phyloP scores from a whole-genome alignment of 129 eudicot species.

The Pittosporum tobira region DNA sequence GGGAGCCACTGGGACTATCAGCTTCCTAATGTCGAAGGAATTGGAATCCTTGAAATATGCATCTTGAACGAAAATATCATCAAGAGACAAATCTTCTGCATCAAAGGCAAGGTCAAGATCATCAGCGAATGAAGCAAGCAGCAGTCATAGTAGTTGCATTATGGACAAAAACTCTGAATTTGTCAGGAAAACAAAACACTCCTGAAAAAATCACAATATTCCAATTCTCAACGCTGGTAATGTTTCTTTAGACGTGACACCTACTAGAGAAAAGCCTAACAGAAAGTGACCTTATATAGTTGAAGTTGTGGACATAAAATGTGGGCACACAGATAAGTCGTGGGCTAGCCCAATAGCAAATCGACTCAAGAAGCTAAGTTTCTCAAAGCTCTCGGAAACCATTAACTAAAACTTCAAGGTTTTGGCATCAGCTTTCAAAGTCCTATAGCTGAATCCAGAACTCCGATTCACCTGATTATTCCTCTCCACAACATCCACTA shows the following conservation, averaged over 20 bases:
- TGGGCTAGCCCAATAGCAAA: conserved; percentile 45
- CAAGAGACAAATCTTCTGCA: conserved; percentile 16
- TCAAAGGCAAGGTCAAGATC: conserved; percentile 26
- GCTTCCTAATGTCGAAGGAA: conserved; percentile 76
- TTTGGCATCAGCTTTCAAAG: conserved; percentile 34
- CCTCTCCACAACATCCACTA: conserved; percentile 42
- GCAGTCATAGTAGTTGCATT: conserved; percentile 25
- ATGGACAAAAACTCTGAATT: conserved; percentile 17
- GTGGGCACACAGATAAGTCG: conserved; percentile 58
- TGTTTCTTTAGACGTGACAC: conserved; percentile 43
- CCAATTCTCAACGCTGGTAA: conserved; percentile 46
- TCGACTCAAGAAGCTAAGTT: conserved; percentile 69
- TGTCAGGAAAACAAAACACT: conserved; percentile 29
- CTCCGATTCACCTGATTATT: conserved; percentile 23
- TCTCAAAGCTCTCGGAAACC: conserved; percentile 75
- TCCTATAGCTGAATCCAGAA: conserved; percentile 37
- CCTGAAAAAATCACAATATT: conserved; percentile 27
- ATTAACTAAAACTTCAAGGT: conserved; percentile 22
- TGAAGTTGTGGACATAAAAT: conserved; percentile 76
- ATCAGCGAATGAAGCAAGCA: conserved; percentile 55
- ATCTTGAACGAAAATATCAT: conserved; percentile 20
- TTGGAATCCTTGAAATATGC: conserved; percentile 36
- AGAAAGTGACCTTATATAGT: conserved; percentile 47
- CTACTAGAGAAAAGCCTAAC: conserved; percentile 38
- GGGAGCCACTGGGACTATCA: conserved; percentile 76